Evolutionary conservation across 2,329 filamentous ascomycete species (phyloP).

Genomic region (Rutstroemia sp.): DNA sequence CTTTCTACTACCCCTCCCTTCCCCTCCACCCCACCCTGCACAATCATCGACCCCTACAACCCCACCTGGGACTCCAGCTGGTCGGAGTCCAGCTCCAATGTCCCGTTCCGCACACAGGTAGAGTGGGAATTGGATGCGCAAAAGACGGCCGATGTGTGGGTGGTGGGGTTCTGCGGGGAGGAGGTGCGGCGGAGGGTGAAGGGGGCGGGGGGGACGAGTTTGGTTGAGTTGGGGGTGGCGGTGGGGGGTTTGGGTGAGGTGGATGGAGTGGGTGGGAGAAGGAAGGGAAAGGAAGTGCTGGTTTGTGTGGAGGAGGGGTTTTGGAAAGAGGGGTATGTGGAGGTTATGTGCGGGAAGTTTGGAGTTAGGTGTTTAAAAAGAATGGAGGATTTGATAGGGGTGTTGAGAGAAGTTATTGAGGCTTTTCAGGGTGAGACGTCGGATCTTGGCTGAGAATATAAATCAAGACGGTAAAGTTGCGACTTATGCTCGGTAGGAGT

Average conservation of each 20-base stretch:
- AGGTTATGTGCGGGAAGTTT: conserved; percentile 46
- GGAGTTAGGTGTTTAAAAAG: conserved; percentile 37
- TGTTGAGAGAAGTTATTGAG: conserved; percentile 56
- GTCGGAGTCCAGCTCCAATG: conserved; percentile 40
- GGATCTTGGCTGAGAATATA: conserved; percentile 29
- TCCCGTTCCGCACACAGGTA: conserved; percentile 45
- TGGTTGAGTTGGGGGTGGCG: conserved; percentile 43
- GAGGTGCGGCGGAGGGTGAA: conserved; percentile 70
- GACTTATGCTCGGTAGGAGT: too few relatives aligned
- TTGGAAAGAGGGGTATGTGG: conserved; percentile 53
- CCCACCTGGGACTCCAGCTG: conserved; percentile 48
- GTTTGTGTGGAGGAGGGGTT: conserved; percentile 56
- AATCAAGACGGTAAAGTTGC: too few relatives aligned
- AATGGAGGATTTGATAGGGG: conserved; percentile 35
- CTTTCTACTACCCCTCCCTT: conserved; percentile 73
- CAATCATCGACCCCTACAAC: conserved; percentile 50
- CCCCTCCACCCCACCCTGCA: conserved; percentile 75
- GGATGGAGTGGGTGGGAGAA: conserved; percentile 42
- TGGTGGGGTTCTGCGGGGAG: conserved; percentile 55
- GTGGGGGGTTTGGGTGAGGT: conserved; percentile 78
- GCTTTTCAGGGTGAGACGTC: conserved; percentile 19
- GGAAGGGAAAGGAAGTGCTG: conserved; percentile 72
- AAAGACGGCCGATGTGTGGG: conserved; percentile 44
- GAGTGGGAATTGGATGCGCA: conserved; percentile 55
- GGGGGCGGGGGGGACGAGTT: conserved; percentile 43